Percentiles rank a stretch among this genome's conserved stretches.
Evolutionary conservation across 2,329 filamentous ascomycete species (phyloP).

Genomic region (Aspergillus sp.): DNA sequence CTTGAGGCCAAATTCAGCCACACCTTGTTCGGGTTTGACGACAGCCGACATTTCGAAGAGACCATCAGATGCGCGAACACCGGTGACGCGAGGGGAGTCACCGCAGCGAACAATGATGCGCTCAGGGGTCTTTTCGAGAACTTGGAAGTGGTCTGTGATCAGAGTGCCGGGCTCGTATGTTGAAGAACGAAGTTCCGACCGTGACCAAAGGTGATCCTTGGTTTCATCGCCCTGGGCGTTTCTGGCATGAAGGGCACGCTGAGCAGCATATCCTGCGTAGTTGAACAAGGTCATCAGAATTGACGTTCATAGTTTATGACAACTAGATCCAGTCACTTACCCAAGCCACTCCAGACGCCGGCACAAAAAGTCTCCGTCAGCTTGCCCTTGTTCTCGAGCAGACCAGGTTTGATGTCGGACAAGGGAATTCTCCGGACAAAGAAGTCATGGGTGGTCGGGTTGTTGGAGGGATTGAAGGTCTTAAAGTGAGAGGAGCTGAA

Average conservation of each 20-base stretch:
- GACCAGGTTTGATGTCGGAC: constrained; percentile 58
- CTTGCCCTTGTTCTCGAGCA: constrained; percentile 58
- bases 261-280: constrained; percentile 41
- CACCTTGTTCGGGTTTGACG: constrained; percentile 54
- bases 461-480: constrained; percentile 58
- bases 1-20: constrained; percentile 63
- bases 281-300: background rate
- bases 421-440: constrained; percentile 61
- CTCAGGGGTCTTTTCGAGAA: constrained; percentile 58
- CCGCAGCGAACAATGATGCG: constrained; percentile 62
- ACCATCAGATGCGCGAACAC: constrained; percentile 57
- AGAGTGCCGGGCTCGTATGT: constrained; percentile 59
- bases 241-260: constrained; percentile 54
- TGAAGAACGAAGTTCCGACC: constrained; percentile 49
- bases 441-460: constrained; percentile 61
- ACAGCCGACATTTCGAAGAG: constrained; percentile 61
- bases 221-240: constrained; percentile 57
- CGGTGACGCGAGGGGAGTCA: constrained; percentile 56
- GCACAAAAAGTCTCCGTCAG: constrained; percentile 63
- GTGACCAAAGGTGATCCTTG: constrained; percentile 57
- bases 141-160: constrained; percentile 69
- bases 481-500: constrained; percentile 55
- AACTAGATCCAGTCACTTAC: constrained; percentile 37
- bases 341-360: constrained; percentile 62
- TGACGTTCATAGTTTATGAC: background rate